Conservation (phyloP, 2,329 filamentous ascomycete species). For the Diaporthe helianthi region DNA sequence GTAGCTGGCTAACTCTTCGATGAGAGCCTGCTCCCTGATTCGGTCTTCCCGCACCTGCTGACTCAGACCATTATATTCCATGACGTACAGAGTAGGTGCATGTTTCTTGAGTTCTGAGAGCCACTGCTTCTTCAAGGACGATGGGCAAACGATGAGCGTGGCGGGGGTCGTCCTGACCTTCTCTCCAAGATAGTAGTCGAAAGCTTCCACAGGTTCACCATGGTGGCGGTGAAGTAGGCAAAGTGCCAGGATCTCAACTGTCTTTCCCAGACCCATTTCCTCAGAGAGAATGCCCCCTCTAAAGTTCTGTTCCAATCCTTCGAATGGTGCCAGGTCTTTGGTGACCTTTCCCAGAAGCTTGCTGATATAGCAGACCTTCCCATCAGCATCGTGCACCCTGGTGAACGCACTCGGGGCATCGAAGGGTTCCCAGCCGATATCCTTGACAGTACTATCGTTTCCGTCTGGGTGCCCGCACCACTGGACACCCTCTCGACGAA, state of each 20-base stretch:
- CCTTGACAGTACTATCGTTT: slow-evolving; percentile 39
- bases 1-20: slow-evolving; percentile 54
- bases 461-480: slow-evolving; percentile 46
- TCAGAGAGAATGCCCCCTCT: slow-evolving; percentile 75
- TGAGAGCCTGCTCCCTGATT: slow-evolving; percentile 48
- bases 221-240: slow-evolving; percentile 67
- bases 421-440: slow-evolving; percentile 35
- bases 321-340: slow-evolving; percentile 54
- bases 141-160: slow-evolving; percentile 68
- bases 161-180: slow-evolving; percentile 58
- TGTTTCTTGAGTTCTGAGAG: slow-evolving; percentile 64
- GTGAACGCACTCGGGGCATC: slow-evolving; percentile 53
- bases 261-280: slow-evolving; percentile 86
- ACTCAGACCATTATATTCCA: slow-evolving; percentile 61
- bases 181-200: slow-evolving; percentile 50
- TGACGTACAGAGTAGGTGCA: slow-evolving; percentile 62
- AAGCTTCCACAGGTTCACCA: slow-evolving; percentile 32
- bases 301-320: slow-evolving; percentile 48
- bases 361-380: slow-evolving; percentile 52
- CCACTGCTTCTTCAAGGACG: slow-evolving; percentile 67
- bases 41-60: slow-evolving; percentile 44
- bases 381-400: slow-evolving; percentile 52
- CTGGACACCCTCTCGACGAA: slow-evolving; percentile 68
- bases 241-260: slow-evolving; percentile 75
- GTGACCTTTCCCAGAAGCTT: slow-evolving; percentile 67